phyloP scores from a whole-genome alignment of 805 yeast species.

The Blastobotrys parvus region DNA sequence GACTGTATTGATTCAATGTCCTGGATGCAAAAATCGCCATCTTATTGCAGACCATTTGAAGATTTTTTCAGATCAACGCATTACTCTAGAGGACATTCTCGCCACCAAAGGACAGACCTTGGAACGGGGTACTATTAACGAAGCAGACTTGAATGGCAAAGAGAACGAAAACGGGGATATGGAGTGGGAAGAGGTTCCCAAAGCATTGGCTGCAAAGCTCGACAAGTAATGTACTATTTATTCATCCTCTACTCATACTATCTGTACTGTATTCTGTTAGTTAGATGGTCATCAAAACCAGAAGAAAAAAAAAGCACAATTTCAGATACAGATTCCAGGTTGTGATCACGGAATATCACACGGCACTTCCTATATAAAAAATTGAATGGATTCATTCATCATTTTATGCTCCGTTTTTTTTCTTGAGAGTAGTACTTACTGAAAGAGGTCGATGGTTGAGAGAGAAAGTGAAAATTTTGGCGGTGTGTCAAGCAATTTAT shows the following conservation, averaged over 20 bases:
- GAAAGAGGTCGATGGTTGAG: neutral
- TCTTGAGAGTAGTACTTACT: too few species aligned
- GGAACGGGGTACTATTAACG: slow-evolving; percentile 44
- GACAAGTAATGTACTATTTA: slow-evolving; percentile 1
- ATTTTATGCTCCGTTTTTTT: slow-evolving; percentile 8
- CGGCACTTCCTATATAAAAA: slow-evolving; percentile 29
- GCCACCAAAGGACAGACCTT: slow-evolving; percentile 69
- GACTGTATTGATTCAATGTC: slow-evolving; percentile 83
- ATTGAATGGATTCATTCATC: slow-evolving; percentile 16
- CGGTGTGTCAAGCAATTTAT: neutral
- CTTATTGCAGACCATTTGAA: slow-evolving; percentile 82
- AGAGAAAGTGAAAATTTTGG: neutral
- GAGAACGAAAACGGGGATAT: slow-evolving; percentile 19
- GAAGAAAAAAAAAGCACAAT: neutral
- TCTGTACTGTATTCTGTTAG: too few species aligned
- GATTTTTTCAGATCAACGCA: slow-evolving; percentile 69
- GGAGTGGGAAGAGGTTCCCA: slow-evolving; percentile 24
- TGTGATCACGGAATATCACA: slow-evolving; percentile 25
- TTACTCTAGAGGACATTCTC: slow-evolving; percentile 75
- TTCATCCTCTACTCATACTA: neutral
- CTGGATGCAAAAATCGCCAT: slow-evolving; percentile 82
- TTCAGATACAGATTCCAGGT: slow-evolving; percentile 9
- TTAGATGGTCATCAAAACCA: too few species aligned
- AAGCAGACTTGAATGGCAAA: slow-evolving; percentile 11
- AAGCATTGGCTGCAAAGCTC: slow-evolving; percentile 6